Base-by-base conservation (phyloP, 2,329 filamentous ascomycete genomes). In the Zelopaecilomyces penicillatus region DNA sequence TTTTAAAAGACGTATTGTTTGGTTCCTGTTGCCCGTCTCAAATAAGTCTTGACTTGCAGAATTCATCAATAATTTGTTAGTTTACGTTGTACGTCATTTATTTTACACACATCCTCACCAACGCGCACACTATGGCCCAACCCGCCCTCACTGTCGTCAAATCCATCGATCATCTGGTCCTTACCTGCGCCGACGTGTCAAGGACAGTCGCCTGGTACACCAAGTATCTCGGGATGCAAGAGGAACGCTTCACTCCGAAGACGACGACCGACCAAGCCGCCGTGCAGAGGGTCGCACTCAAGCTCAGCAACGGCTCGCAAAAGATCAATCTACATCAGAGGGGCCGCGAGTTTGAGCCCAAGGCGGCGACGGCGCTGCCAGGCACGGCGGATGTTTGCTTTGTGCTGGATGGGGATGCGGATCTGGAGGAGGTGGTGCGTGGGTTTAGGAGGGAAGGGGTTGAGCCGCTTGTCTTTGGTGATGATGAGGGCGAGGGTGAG, bases 361-460 rank as follows among this genome's bases (percentile, higher is more conserved):
- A 80, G 54, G 78, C 78, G 0, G 55, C 56, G 4, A 66, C 60
- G 8, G 75, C 76, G 0, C 63, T 73, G 43, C 73, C 75, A 0
- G 79, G 79, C 0, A 78, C 73, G 8, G 76, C 71, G 8, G 78
- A 82, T 55, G 47, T 82, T 31, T 82, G 78, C 54, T 82, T 82
- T 44, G 55, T 82, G 29, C 69, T 78, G 0, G 63, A 75, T 5
- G 67, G 73, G 6, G 63, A 51, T 1, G 54, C 57, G 2, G 51
- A 68, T 5, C 66, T 82, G 3, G 66, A 71, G 2, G 58, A 64
- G 0, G 66, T 80, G 4, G 55, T 70, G n/a, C 46, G 58, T 4
- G 56, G 53, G 2, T 65, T 77, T 42, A 56, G 66, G 10, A 60
- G 56, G 2, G 66, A 64, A 31, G 69, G 68, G 0, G 64, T 80